Evolutionary conservation across 257 asterid genomes (phyloP).

Genomic region (Capsicum pubescens): DNA sequence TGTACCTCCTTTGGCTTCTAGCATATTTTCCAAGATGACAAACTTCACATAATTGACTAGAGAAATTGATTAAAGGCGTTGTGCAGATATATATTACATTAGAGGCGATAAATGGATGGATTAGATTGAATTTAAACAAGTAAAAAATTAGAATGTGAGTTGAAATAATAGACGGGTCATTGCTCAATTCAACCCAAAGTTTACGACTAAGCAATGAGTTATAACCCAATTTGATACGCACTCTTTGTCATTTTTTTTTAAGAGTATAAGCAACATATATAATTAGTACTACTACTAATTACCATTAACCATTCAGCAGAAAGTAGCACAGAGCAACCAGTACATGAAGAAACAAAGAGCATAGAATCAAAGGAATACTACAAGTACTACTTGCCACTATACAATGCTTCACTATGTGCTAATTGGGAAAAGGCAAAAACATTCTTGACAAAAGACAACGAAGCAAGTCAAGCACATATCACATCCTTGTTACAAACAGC

Average conservation of each 20-base stretch:
- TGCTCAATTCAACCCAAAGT: too few relatives aligned
- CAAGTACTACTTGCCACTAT: slow-evolving; percentile 15
- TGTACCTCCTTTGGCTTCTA: too few relatives aligned
- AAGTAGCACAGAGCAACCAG: background rate
- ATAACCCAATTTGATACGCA: background rate
- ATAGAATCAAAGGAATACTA: background rate
- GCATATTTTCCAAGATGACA: too few relatives aligned
- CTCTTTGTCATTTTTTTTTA: background rate
- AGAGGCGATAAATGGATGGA: too few relatives aligned
- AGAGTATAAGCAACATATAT: background rate
- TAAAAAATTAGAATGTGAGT: too few relatives aligned
- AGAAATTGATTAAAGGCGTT: too few relatives aligned
- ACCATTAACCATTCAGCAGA: background rate
- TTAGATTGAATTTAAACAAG: too few relatives aligned
- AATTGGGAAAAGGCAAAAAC: slow-evolving; percentile 12
- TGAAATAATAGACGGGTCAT: too few relatives aligned
- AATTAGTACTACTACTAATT: background rate
- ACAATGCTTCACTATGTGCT: background rate
- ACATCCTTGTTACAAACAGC: slow-evolving; percentile 15
- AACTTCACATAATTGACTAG: too few relatives aligned
- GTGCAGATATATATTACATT: too few relatives aligned
- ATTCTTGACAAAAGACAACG: slow-evolving; percentile 20
- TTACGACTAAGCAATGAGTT: too few relatives aligned
- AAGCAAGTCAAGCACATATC: background rate
- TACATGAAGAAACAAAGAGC: background rate